Evolutionary conservation across 192 early-diverging fungal species (phyloP), one percentile per base, ranked within the genome.

Genomic region (Phlyctochytrium bullatum): DNA sequence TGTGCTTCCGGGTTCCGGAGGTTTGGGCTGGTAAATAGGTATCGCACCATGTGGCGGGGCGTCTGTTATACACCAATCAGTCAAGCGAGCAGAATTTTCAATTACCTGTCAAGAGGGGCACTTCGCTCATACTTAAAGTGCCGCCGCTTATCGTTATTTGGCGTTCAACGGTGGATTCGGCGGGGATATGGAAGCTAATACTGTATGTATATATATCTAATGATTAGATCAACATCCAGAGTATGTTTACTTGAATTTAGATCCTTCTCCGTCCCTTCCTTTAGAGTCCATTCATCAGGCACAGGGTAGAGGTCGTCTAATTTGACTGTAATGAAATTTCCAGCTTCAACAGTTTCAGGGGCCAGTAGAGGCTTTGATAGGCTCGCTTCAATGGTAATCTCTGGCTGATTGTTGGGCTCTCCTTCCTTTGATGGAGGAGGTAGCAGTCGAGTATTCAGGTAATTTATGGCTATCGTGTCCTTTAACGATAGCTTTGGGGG

Each of bases 261-360:
- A 74, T 87, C 85, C 57, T 87, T 87, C 62, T 87, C 85, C 36
- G 72, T 85, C 30, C 80, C 80, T 51, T 87, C 85, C 66, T 81
- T 85, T 14, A 83, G 58, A 4, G 70, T 80, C 85, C 85, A 87
- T 56, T 87, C 85, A 29, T 87, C 85, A 1, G 85, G 85, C 3
- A 84, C 79, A 31, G 85, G 85, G 35, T 64, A 71, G 52, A 83
- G 36, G 36, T 84, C 83, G 14, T 78, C 75, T n/a, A 83, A 52
- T 33, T 68, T 67, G 35, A 87, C 32, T 24, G 67, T 72, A 23
- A 85, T 53, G 51, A 85, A 87, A 32, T 76, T 84, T 50, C 83
- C 81, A 14, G 66, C 67, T 29, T 77, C 81, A 28, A 81, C 69
- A 20, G 79, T 59, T 25, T 82, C 79, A 0, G 80, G 75, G 14